Evolutionary conservation across 179 eudicot species (phyloP).

Genomic region (Silene vulgaris): DNA sequence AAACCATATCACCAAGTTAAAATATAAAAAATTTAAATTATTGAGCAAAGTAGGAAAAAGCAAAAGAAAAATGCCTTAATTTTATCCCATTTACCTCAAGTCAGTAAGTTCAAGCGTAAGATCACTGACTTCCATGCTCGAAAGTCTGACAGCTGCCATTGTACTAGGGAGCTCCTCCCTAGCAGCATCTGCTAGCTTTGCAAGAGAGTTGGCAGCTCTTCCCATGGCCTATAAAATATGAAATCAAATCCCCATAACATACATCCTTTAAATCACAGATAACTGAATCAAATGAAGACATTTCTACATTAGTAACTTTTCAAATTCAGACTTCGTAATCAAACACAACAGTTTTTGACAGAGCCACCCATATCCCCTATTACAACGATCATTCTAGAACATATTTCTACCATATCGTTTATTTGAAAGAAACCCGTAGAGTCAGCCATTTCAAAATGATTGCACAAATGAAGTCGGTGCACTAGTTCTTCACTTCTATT

Average conservation of each 20-base stretch:
- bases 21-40: not conserved
- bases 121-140: slow-evolving; percentile 96
- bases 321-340: not conserved
- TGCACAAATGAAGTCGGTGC: not conserved
- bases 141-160: slow-evolving; percentile 85
- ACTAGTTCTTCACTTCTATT: too few species aligned
- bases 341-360: not conserved
- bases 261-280: not conserved
- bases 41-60: not conserved
- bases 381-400: not conserved
- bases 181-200: slow-evolving; percentile 80
- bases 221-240: slow-evolving; percentile 63
- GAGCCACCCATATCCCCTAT: not conserved
- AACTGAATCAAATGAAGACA: not conserved
- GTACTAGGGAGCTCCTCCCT: slow-evolving; percentile 89
- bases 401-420: not conserved
- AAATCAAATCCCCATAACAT: slow-evolving; percentile 13
- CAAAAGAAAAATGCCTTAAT: not conserved
- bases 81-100: slow-evolving; percentile 47
- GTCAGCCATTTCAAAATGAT: not conserved
- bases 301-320: not conserved
- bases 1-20: not conserved
- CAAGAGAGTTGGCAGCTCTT: slow-evolving; percentile 67
- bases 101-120: slow-evolving; percentile 86
- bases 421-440: not conserved